phyloP scores from a whole-genome alignment of 106 monocot species.

The Allium sativum region DNA sequence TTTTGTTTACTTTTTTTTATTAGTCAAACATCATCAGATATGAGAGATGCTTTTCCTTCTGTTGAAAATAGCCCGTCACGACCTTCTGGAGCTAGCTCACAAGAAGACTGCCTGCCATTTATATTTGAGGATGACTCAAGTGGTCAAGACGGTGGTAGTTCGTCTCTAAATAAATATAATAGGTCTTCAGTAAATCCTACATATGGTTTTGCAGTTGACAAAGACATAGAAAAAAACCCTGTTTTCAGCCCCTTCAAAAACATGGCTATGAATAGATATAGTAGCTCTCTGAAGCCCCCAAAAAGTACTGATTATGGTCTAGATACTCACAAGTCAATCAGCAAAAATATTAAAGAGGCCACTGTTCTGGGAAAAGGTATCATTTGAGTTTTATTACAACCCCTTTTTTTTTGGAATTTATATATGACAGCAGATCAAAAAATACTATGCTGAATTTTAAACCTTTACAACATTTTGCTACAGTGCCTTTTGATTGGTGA shows the following conservation, averaged over 20 bases:
- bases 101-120: slow-evolving; percentile 82
- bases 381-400: neutral
- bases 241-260: slow-evolving; percentile 22
- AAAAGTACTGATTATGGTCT: slow-evolving; percentile 16
- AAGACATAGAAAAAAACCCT: slow-evolving; percentile 28
- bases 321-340: slow-evolving; percentile 12
- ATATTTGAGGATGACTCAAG: slow-evolving; percentile 48
- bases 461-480: neutral
- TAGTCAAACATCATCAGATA: slow-evolving; percentile 23
- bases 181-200: slow-evolving; percentile 25
- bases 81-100: slow-evolving; percentile 29
- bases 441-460: neutral
- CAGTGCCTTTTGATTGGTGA: too few species aligned
- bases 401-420: neutral
- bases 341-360: slow-evolving; percentile 26
- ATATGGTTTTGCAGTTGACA: slow-evolving; percentile 45
- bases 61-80: slow-evolving; percentile 19
- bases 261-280: slow-evolving; percentile 28
- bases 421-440: too few species aligned
- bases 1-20: slow-evolving; percentile 9
- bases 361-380: slow-evolving; percentile 36
- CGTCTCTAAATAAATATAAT: slow-evolving; percentile 3
- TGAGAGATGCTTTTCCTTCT: slow-evolving; percentile 25
- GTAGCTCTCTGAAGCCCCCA: slow-evolving; percentile 14
- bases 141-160: slow-evolving; percentile 24